phyloP scores from a whole-genome alignment of 164 flowering plant genomes.

The Tetracentron sinense region DNA sequence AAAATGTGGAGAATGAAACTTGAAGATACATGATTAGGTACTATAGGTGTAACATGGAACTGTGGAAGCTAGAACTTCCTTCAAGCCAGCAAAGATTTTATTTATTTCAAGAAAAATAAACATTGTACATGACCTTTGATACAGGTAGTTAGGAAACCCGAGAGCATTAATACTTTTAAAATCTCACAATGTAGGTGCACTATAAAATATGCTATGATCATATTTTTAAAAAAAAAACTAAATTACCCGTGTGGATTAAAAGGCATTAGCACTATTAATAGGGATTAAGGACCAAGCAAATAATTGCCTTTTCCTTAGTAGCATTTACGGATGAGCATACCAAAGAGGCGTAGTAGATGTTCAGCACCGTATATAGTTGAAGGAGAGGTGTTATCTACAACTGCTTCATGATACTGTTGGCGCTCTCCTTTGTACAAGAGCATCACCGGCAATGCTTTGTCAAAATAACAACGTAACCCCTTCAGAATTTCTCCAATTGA shows the following conservation, averaged over 20 bases:
- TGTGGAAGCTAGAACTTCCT: no score
- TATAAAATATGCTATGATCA: no score
- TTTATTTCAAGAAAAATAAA: no score
- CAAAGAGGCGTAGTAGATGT: slow-evolving; percentile 87
- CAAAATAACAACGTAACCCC: slow-evolving; percentile 70
- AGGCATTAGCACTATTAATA: no score
- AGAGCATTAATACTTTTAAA: not conserved
- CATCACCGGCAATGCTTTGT: slow-evolving; percentile 73
- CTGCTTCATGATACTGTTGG: slow-evolving; percentile 56
- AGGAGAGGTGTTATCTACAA: slow-evolving; percentile 47
- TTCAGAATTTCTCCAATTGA: slow-evolving; percentile 57
- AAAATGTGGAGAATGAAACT: no score
- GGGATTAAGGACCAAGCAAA: no score
- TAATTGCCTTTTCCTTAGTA: no score
- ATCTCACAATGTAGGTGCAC: not conserved
- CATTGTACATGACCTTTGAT: no score
- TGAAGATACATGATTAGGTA: not conserved
- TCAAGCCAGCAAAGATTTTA: no score
- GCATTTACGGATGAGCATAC: slow-evolving; percentile 36
- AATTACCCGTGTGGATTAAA: no score
- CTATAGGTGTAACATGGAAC: not conserved
- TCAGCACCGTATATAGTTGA: slow-evolving; percentile 89
- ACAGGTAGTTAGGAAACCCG: not conserved
- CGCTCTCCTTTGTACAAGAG: slow-evolving; percentile 80
- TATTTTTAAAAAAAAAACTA: no score